These are phyloP conservation scores for Kentomonas sorsogonicus DNA, from an alignment of 208 protist genomes.

Conservation along the genomic window DNA sequence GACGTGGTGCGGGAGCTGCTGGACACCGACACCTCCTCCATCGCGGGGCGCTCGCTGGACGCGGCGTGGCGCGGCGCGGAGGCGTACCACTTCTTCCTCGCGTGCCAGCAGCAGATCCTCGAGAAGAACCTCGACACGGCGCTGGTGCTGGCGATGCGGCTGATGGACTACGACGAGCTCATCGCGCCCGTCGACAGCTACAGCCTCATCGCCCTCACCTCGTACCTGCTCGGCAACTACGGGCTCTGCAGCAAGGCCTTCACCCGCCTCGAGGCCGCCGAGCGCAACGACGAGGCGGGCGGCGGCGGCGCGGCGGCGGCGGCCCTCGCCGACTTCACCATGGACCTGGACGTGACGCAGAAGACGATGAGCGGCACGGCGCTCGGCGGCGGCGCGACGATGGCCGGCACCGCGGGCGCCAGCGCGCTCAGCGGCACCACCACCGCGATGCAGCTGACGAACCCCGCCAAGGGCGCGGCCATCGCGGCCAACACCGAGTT, in stretches of 20 bases:
- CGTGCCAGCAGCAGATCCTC: constrained; percentile 87
- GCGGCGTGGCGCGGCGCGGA: constrained; percentile 92
- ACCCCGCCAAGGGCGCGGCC: constrained; percentile 51
- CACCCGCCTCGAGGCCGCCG: constrained; percentile 89
- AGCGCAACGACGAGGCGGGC: constrained; percentile 52
- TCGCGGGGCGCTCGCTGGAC: constrained; percentile 73
- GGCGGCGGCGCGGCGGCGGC: constrained; percentile 13
- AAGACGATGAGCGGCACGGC: constrained; percentile 43
- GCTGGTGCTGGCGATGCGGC: constrained; percentile 81
- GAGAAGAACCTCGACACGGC: constrained; percentile 65
- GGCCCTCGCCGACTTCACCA: constrained; percentile 59
- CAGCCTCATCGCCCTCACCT: constrained; percentile 91
- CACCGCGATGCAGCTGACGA: constrained; percentile 69
- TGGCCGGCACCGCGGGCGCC: constrained; percentile 17
- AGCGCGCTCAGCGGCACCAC: constrained; percentile 62
- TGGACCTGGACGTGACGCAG: constrained; percentile 76
- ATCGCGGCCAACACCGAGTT: constrained; percentile 20
- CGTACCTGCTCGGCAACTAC: constrained; percentile 91
- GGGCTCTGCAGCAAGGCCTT: constrained; percentile 93
- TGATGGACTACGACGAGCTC: constrained; percentile 94
- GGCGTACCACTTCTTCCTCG: constrained; percentile 94
- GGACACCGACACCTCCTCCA: constrained; percentile 57
- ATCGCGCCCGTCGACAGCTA: constrained; percentile 88
- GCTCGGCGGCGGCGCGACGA: constrained; percentile 12
- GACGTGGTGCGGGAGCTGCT: constrained; percentile 76